A percentile compares a stretch with the other conserved stretches of the same genome.
phyloP scores from a whole-genome alignment of 768 basidiomycete genomes.

The Hortiboletus flavorubellus region DNA sequence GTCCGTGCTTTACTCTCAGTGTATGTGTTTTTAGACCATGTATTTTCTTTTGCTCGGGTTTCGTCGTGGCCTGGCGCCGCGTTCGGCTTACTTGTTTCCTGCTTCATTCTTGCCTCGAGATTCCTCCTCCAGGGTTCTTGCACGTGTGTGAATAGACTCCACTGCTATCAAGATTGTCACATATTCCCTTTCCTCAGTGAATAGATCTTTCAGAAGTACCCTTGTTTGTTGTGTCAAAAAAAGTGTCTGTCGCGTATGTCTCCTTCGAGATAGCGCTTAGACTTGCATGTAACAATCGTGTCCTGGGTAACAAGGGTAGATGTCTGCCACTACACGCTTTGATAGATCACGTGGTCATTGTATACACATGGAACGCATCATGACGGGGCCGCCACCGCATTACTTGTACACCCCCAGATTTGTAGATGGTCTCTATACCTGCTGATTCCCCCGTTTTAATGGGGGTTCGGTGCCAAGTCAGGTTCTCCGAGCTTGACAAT shows the following conservation, averaged over 20 bases:
- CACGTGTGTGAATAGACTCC: background rate
- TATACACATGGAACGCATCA: too few species aligned
- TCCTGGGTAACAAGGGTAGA: background rate
- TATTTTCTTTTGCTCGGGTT: background rate
- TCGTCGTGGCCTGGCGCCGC: background rate
- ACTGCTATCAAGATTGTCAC: background rate
- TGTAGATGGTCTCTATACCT: too few species aligned
- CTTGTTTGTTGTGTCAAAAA: background rate
- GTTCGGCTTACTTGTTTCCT: background rate
- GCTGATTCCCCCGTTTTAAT: too few species aligned
- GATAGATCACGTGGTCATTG: background rate
- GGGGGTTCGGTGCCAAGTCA: too few species aligned
- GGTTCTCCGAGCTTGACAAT: too few species aligned
- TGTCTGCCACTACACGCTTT: background rate
- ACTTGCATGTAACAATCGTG: background rate
- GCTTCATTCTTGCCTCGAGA: background rate
- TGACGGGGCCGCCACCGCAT: too few species aligned
- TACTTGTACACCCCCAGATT: too few species aligned
- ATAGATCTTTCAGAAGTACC: background rate
- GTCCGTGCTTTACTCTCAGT: background rate
- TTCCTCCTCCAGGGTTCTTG: background rate
- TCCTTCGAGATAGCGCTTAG: background rate
- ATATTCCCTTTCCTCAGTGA: background rate
- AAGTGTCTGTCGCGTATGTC: background rate
- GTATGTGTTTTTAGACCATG: background rate